phyloP scores from a whole-genome alignment of 1,139 yeast genomes.

The Magnusiomyces tetraspermus region DNA sequence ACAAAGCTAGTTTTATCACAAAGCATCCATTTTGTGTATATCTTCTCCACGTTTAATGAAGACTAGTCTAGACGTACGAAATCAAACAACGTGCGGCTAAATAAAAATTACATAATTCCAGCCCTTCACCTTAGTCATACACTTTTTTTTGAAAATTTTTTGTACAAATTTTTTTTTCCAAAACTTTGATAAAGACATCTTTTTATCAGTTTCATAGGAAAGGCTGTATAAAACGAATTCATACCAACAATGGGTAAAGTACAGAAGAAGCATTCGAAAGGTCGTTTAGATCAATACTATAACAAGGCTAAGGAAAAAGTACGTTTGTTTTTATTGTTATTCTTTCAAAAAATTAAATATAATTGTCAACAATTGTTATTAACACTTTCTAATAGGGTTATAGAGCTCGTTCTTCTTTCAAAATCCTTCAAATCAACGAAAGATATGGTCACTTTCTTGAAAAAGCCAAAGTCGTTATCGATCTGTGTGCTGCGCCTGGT shows the following conservation, averaged over 20 bases:
- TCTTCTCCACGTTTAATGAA: too few relatives aligned
- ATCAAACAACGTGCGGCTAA: too few relatives aligned
- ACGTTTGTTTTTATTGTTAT: constrained; percentile 7
- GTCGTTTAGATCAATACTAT: constrained; percentile 97
- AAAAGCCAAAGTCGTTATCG: constrained; percentile 93
- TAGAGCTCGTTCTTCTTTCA: constrained; percentile 97
- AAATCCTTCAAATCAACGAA: constrained; percentile 88
- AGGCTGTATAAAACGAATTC: constrained; percentile 26
- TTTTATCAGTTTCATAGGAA: too few relatives aligned
- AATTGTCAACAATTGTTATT: too few relatives aligned
- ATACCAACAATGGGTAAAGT: constrained; percentile 63
- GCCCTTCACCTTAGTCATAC: too few relatives aligned
- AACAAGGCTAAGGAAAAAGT: constrained; percentile 85
- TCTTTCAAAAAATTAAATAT: not conserved
- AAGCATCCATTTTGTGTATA: too few relatives aligned
- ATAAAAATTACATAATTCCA: too few relatives aligned
- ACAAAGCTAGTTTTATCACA: too few relatives aligned
- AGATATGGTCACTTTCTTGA: constrained; percentile 92
- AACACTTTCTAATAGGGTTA: constrained; percentile 46
- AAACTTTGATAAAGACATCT: too few relatives aligned
- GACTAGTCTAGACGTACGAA: too few relatives aligned
- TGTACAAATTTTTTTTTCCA: too few relatives aligned
- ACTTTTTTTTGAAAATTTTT: too few relatives aligned
- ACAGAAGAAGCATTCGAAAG: constrained; percentile 94
- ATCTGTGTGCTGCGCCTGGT: constrained; percentile 99